Evolutionary conservation across 805 yeast genomes (phyloP).

Genomic region (Metschnikowia amazonensis): DNA sequence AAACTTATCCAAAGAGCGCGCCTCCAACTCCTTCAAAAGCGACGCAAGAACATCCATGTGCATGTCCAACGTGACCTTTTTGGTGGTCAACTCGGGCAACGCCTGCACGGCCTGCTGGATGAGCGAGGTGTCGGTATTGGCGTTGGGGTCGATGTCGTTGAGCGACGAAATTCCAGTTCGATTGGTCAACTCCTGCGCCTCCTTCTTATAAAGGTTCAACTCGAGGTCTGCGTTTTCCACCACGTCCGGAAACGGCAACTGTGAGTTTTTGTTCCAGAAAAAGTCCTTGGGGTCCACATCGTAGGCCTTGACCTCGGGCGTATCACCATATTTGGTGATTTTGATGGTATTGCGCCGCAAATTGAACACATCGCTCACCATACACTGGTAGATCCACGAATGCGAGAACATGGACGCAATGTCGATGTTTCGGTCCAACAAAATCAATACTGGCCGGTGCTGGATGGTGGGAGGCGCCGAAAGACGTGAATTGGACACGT

Average conservation of each 20-base stretch:
- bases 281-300: constrained; percentile 93
- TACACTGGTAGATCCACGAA: constrained; percentile 96
- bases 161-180: constrained; percentile 70
- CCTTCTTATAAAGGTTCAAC: constrained; percentile 73
- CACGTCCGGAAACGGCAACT: constrained; percentile 96
- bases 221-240: constrained; percentile 93
- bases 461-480: constrained; percentile 23
- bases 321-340: constrained; percentile 38
- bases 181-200: constrained; percentile 80
- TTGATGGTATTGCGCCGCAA: constrained; percentile 79
- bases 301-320: constrained; percentile 48
- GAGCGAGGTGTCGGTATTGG: constrained; percentile 55
- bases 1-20: constrained; percentile 82
- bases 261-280: constrained; percentile 83
- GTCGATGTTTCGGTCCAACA: constrained; percentile 87
- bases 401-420: constrained; percentile 92
- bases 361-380: constrained; percentile 88
- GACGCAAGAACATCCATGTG: constrained; percentile 94
- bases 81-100: constrained; percentile 85
- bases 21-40: constrained; percentile 75
- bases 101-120: constrained; percentile 86
- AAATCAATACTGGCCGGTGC: constrained; percentile 71
- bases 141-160: constrained; percentile 65
- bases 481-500: constrained; percentile 63
- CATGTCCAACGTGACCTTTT: constrained; percentile 86